Conservation (phyloP, 2,329 filamentous ascomycete genomes). For the Xylariaceae sp. region DNA sequence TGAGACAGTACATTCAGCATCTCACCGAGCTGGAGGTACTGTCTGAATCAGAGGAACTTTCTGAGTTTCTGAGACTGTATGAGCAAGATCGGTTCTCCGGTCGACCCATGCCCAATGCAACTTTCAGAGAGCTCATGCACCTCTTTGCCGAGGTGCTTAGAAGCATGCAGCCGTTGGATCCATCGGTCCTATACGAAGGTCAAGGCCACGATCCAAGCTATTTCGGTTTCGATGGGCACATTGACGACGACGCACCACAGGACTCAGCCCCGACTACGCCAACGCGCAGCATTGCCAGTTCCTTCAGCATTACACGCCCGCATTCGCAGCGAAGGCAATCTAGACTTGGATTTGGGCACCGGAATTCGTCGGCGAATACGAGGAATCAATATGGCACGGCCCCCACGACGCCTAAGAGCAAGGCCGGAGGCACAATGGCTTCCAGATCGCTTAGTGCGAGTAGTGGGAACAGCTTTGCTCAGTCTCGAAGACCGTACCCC, state of each 20-base stretch:
- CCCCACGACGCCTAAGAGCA: constrained; percentile 52
- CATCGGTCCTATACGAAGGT: constrained; percentile 44
- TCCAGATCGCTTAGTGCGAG: constrained; percentile 32
- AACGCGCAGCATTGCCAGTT: constrained; percentile 23
- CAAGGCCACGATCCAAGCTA: constrained; percentile 25
- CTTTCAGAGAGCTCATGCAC: constrained; percentile 79
- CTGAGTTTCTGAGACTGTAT: constrained; percentile 71
- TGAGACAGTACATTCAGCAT: constrained; percentile 76
- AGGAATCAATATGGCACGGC: constrained; percentile 50
- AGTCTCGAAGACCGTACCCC: constrained; percentile 40
- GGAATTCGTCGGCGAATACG: constrained; percentile 43
- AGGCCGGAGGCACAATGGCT: constrained; percentile 31
- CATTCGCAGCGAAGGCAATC: constrained; percentile 5
- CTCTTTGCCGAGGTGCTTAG: constrained; percentile 79
- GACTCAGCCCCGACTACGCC: constrained; percentile 42
- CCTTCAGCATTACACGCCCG: constrained; percentile 31
- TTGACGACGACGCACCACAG: constrained; percentile 41
- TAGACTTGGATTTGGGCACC: constrained; percentile 28
- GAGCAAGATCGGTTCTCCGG: constrained; percentile 83
- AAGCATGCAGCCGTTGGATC: constrained; percentile 66
- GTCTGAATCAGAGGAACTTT: constrained; percentile 36
- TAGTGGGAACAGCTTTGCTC: constrained; percentile 35
- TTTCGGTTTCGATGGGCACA: constrained; percentile 27
- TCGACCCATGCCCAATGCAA: constrained; percentile 61
- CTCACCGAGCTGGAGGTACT: constrained; percentile 66